These are phyloP conservation scores for Russula abietina DNA, from an alignment of 768 basidiomycete species.

Conservation along the genomic window DNA sequence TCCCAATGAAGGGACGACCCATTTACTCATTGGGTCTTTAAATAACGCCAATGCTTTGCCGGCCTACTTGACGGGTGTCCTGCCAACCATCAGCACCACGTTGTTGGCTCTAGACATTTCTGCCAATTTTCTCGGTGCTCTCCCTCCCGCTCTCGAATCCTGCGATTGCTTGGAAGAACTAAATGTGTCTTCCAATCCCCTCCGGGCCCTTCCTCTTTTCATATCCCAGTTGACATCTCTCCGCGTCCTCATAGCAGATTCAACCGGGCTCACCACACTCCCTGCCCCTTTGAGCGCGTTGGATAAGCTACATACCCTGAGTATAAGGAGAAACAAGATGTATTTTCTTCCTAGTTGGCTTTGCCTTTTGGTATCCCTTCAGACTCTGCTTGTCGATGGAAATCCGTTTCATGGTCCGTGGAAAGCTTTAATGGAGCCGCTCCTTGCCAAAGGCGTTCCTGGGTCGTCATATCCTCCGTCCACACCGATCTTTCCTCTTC, in stretches of 20 bases:
- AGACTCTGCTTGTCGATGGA: slow-evolving; percentile 86
- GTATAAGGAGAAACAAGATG: slow-evolving; percentile 83
- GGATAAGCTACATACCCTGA: slow-evolving; percentile 80
- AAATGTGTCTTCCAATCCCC: slow-evolving; percentile 85
- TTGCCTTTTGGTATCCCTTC: slow-evolving; percentile 76
- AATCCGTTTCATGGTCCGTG: slow-evolving; percentile 96
- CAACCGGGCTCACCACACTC: slow-evolving; percentile 72
- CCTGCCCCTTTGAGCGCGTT: slow-evolving; percentile 70
- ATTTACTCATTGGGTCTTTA: slow-evolving; percentile 83
- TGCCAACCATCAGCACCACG: slow-evolving; percentile 69
- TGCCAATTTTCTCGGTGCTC: slow-evolving; percentile 72
- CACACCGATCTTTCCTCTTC: slow-evolving; percentile 52
- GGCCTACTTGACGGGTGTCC: slow-evolving; percentile 56
- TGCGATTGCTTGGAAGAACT: slow-evolving; percentile 87
- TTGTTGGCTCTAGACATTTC: slow-evolving; percentile 93
- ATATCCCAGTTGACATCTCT: slow-evolving; percentile 69
- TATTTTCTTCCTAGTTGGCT: slow-evolving; percentile 92
- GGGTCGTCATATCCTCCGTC: slow-evolving; percentile 61
- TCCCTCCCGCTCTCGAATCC: slow-evolving; percentile 77
- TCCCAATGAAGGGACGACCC: slow-evolving; percentile 69
- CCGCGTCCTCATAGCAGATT: slow-evolving; percentile 88
- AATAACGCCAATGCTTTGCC: slow-evolving; percentile 73
- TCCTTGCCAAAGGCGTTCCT: slow-evolving; percentile 58
- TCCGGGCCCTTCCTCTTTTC: slow-evolving; percentile 88
- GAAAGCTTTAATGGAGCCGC: slow-evolving; percentile 81